Percentiles rank a stretch among this genome's conserved stretches.
Conservation (phyloP, 1,284 basidiomycete species). For the Ceratobasidium sp. region DNA sequence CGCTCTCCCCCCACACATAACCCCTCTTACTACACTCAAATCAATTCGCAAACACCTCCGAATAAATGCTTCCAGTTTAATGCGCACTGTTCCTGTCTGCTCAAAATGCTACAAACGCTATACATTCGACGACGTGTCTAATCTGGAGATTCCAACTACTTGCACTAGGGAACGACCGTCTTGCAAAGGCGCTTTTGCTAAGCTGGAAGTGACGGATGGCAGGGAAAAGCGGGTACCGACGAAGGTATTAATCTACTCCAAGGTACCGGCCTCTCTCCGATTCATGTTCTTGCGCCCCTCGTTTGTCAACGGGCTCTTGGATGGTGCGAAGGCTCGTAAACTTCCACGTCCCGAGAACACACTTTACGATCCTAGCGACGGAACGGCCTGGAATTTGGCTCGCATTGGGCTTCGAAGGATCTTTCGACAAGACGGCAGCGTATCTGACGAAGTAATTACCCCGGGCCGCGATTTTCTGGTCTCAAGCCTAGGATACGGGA, state of each 20-base stretch:
- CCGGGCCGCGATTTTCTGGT: background rate
- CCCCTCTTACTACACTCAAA: slow-evolving; percentile 3
- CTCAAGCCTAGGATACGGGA: slow-evolving; percentile 1
- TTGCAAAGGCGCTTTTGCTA: slow-evolving; percentile 8
- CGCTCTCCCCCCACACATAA: slow-evolving; percentile 9
- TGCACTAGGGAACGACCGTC: background rate
- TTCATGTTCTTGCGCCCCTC: slow-evolving; percentile 1
- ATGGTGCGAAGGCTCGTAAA: background rate
- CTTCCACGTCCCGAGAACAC: background rate
- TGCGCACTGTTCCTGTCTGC: background rate
- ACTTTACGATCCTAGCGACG: slow-evolving; percentile 5
- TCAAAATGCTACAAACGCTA: slow-evolving; percentile 21
- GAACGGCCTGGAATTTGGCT: background rate
- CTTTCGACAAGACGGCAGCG: background rate
- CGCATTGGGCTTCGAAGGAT: slow-evolving; percentile 12
- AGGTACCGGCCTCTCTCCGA: background rate
- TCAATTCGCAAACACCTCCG: slow-evolving; percentile 22
- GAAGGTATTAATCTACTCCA: background rate
- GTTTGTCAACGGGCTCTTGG: background rate
- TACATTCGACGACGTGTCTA: background rate
- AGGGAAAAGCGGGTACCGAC: background rate
- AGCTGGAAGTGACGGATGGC: background rate
- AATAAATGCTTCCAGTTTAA: background rate
- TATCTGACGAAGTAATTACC: slow-evolving; percentile 13
- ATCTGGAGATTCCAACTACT: background rate